phyloP scores from a whole-genome alignment of 176 grass and related monocot species.

The Aegilops speltoides region DNA sequence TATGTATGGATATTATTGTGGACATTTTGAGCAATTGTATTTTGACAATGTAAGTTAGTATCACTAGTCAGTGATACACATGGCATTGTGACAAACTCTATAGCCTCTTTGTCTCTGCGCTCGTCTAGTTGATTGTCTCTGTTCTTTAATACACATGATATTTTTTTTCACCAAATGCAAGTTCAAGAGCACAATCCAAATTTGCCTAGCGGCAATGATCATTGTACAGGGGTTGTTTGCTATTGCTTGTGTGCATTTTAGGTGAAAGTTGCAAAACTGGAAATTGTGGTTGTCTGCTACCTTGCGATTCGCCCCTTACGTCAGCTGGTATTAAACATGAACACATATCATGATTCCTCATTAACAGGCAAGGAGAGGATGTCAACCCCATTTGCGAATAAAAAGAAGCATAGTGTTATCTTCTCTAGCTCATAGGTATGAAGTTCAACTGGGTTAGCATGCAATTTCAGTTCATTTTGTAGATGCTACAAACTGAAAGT shows the following conservation, averaged over 20 bases:
- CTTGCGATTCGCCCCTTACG: background rate
- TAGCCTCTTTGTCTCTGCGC: background rate
- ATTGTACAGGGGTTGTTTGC: background rate
- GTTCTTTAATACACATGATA: background rate
- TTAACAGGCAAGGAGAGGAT: background rate
- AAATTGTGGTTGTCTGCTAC: background rate
- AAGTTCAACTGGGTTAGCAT: background rate
- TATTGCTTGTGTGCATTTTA: background rate
- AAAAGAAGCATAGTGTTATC: background rate
- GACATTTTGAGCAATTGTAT: conserved; percentile 26
- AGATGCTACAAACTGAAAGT: background rate
- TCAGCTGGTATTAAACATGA: background rate
- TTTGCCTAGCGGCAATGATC: background rate
- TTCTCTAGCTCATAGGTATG: background rate
- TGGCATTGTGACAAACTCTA: background rate
- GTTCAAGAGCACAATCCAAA: background rate
- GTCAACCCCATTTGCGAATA: background rate
- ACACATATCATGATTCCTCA: background rate
- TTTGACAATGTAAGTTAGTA: conserved; percentile 24
- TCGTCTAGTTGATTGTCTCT: background rate
- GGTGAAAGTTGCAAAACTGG: background rate
- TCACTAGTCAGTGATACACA: conserved; percentile 17
- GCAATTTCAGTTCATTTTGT: background rate
- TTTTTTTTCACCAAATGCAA: background rate
- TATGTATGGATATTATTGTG: conserved; percentile 21